Percentiles rank a stretch among this genome's conserved stretches.
Evolutionary conservation across 2,329 filamentous ascomycete species (phyloP).

Genomic region (Daldinia eschscholtzii): DNA sequence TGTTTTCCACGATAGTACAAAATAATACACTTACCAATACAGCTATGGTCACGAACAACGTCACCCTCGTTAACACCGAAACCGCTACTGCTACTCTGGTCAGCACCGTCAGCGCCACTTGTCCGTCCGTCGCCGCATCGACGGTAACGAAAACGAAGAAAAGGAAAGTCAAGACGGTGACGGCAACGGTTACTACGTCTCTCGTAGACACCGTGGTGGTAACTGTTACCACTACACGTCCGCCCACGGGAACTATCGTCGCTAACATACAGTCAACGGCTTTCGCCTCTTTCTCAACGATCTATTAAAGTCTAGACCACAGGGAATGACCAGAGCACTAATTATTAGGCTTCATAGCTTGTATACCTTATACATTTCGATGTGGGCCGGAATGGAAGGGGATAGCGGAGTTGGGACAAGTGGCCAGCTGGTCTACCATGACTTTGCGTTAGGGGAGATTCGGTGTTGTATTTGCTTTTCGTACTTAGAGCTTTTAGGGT

Average conservation of each 20-base stretch:
- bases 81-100: background rate
- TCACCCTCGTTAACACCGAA: background rate
- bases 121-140: too few species aligned
- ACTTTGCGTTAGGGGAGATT: too few species aligned
- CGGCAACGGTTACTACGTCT: background rate
- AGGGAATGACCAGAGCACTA: background rate
- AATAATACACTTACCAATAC: background rate
- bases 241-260: background rate
- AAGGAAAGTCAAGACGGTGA: background rate
- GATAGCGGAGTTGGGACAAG: background rate
- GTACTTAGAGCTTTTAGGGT: background rate
- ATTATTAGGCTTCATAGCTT: background rate
- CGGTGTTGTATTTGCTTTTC: too few species aligned
- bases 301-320: background rate
- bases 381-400: background rate
- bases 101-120: background rate
- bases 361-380: background rate
- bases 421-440: background rate
- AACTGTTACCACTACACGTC: background rate
- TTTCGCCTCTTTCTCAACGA: background rate
- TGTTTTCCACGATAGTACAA: background rate
- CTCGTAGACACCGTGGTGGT: background rate
- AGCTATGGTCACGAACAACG: background rate
- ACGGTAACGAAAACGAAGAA: background rate
- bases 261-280: background rate